These are phyloP conservation scores for Talaromyces sp. DNA, from an alignment of 2,329 filamentous ascomycete species.

Conservation along the genomic window DNA sequence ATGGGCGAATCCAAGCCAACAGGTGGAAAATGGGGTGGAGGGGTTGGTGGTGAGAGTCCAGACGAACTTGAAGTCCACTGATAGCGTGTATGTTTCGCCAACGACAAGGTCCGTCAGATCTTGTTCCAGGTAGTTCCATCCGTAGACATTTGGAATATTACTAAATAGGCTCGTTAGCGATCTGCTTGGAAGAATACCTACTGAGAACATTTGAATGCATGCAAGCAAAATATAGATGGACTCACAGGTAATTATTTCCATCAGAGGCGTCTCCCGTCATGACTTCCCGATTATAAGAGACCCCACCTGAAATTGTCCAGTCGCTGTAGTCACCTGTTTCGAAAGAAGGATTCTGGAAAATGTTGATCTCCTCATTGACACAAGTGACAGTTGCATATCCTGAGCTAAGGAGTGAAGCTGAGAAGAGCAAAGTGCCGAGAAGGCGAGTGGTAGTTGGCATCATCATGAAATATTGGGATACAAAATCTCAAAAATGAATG, in stretches of 20 bases:
- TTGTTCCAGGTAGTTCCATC: background rate
- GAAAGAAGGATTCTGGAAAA: constrained; percentile 6
- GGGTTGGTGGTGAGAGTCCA: background rate
- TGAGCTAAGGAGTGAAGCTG: background rate
- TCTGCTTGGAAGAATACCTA: too few relatives aligned
- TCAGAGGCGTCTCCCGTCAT: constrained; percentile 1
- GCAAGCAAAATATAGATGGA: too few relatives aligned
- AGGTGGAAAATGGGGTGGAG: background rate
- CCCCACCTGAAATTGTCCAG: background rate
- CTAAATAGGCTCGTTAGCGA: background rate
- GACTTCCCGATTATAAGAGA: background rate
- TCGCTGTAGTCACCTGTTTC: constrained; percentile 1
- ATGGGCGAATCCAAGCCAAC: background rate
- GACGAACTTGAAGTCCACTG: background rate
- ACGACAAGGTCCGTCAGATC: background rate
- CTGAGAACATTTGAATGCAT: too few relatives aligned
- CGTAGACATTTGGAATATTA: background rate
- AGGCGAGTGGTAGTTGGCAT: background rate
- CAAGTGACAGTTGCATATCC: constrained; percentile 2
- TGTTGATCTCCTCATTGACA: background rate
- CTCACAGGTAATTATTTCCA: constrained; percentile 4
- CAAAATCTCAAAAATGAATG: too few relatives aligned
- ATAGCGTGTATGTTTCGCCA: constrained; percentile 2
- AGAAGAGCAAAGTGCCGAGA: background rate
- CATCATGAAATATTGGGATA: background rate